Conservation (phyloP, 2,329 filamentous ascomycete species). For the Sporothrix brunneoviolacea region DNA sequence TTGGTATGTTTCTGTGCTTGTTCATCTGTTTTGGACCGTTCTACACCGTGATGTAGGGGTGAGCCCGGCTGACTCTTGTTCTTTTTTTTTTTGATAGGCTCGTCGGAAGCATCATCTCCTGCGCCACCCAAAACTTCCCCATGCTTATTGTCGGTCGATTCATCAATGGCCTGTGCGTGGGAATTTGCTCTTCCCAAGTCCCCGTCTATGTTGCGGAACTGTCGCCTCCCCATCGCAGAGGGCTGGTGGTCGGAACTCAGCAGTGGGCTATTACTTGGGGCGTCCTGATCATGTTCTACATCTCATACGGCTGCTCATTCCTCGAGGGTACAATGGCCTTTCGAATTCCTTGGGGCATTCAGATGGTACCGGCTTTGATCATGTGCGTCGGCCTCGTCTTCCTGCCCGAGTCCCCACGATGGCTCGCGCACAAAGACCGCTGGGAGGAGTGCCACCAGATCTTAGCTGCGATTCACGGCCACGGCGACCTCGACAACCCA, state of each 20-base stretch:
- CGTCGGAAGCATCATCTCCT: conserved; percentile 41
- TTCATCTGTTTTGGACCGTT: too few relatives aligned
- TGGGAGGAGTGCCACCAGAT: conserved; percentile 41
- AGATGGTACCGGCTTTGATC: conserved; percentile 38
- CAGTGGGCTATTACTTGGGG: conserved; percentile 30
- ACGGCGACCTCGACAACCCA: conserved; percentile 56
- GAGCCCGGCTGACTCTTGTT: too few relatives aligned
- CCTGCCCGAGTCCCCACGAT: conserved; percentile 44
- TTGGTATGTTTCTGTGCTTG: too few relatives aligned
- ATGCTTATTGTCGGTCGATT: conserved; percentile 62
- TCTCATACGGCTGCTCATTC: conserved; percentile 40
- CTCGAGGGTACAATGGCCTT: conserved; percentile 37
- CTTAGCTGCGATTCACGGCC: conserved; percentile 52
- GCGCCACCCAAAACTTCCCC: conserved; percentile 39
- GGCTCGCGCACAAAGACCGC: conserved; percentile 43
- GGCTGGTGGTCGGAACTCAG: conserved; percentile 37
- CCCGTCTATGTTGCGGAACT: conserved; percentile 65
- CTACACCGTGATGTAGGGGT: too few relatives aligned
- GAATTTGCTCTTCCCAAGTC: conserved; percentile 66
- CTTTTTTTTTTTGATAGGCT: too few relatives aligned
- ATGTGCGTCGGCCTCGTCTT: conserved; percentile 36
- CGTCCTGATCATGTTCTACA: conserved; percentile 41
- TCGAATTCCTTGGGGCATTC: conserved; percentile 42
- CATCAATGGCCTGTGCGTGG: conserved; percentile 65
- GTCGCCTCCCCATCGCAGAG: conserved; percentile 40